phyloP scores from a whole-genome alignment of 1,284 basidiomycete species.

The Veloboletus limbatus region DNA sequence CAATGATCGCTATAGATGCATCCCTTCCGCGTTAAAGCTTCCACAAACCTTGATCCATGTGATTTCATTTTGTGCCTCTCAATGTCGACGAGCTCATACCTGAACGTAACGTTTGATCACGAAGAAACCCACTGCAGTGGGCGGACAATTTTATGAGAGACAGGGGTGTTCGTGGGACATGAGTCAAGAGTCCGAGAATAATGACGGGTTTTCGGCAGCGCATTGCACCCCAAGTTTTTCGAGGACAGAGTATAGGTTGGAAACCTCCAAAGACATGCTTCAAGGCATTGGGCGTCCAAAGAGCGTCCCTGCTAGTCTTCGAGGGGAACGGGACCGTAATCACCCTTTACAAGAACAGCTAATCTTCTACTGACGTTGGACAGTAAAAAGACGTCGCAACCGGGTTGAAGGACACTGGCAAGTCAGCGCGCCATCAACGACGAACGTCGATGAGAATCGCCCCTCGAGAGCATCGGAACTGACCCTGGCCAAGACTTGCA shows the following conservation, averaged over 20 bases:
- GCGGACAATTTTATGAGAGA: slow-evolving; percentile 20
- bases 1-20: neutral
- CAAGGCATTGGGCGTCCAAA: slow-evolving; percentile 20
- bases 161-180: slow-evolving; percentile 31
- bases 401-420: slow-evolving; percentile 13
- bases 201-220: slow-evolving; percentile 20
- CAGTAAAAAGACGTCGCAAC: slow-evolving; percentile 14
- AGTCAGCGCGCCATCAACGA: too few species aligned
- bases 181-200: slow-evolving; percentile 24
- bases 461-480: too few species aligned
- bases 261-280: slow-evolving; percentile 24
- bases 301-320: slow-evolving; percentile 17
- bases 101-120: slow-evolving; percentile 27
- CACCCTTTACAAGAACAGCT: slow-evolving; percentile 18
- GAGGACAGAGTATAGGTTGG: slow-evolving; percentile 24
- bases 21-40: too few species aligned
- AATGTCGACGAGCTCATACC: slow-evolving; percentile 27
- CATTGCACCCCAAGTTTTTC: slow-evolving; percentile 18
- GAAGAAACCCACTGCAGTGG: slow-evolving; percentile 26
- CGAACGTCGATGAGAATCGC: neutral
- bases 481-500: too few species aligned
- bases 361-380: neutral
- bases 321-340: slow-evolving; percentile 21
- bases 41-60: too few species aligned
- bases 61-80: too few species aligned